Percentiles rank a stretch among this genome's conserved stretches.
phyloP scores from a whole-genome alignment of 371 early-diverging fungal genomes.

The Mortierella sp. region DNA sequence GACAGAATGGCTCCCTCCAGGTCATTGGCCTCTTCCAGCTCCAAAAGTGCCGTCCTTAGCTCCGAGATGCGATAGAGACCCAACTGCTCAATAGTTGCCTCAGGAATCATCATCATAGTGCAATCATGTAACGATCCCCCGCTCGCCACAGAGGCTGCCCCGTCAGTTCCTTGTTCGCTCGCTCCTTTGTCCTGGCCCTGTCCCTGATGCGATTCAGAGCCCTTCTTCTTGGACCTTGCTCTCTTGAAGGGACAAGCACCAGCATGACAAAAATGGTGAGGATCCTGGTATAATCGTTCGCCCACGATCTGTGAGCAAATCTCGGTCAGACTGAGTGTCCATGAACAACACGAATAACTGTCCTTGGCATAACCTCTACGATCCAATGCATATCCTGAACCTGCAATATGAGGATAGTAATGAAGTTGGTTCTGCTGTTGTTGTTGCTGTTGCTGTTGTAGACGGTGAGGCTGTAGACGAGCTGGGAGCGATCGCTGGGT shows the following conservation, averaged over 20 bases:
- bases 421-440: slow-evolving; percentile 5
- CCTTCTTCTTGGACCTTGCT: background rate
- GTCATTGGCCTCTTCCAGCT: background rate
- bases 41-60: slow-evolving; percentile 10
- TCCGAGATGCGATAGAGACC: slow-evolving; percentile 31
- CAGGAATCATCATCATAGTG: slow-evolving; percentile 36
- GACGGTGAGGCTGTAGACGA: background rate
- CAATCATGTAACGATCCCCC: slow-evolving; percentile 15
- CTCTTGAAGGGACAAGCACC: slow-evolving; percentile 19
- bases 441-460: slow-evolving; percentile 2
- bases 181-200: background rate
- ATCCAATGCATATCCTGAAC: slow-evolving; percentile 22
- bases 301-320: slow-evolving; percentile 46
- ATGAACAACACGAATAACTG: slow-evolving; percentile 44
- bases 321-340: slow-evolving; percentile 40
- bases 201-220: background rate
- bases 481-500: too few relatives aligned
- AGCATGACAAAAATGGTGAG: slow-evolving; percentile 34
- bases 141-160: background rate
- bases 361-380: slow-evolving; percentile 39
- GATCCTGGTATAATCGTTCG: slow-evolving; percentile 23
- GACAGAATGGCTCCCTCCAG: background rate
- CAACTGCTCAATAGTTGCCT: slow-evolving; percentile 39
- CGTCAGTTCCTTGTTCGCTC: background rate
- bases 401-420: too few relatives aligned